Evolutionary conservation across 1,284 basidiomycete genomes (phyloP).

Genomic region (Abortiporus biennis): DNA sequence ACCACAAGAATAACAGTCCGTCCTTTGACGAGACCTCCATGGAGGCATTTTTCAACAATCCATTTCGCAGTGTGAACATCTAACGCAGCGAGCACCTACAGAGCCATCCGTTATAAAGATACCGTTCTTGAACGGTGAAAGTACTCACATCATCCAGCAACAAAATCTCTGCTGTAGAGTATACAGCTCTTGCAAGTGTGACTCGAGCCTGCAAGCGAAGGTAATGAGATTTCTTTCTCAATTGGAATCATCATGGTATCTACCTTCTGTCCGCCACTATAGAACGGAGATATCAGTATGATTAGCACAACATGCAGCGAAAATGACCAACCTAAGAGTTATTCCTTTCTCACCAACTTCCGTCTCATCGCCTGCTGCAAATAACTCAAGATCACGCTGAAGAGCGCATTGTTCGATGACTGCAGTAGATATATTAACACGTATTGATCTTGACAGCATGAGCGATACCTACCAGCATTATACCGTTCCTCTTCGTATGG

Average conservation of each 20-base stretch:
- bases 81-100: slow-evolving; percentile 42
- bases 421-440: slow-evolving; percentile 28
- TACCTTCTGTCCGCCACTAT: slow-evolving; percentile 61
- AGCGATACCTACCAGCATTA: slow-evolving; percentile 29
- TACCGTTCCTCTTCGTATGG: slow-evolving; percentile 37
- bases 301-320: not conserved
- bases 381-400: slow-evolving; percentile 54
- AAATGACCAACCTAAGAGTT: slow-evolving; percentile 34
- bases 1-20: slow-evolving; percentile 73
- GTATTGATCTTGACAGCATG: slow-evolving; percentile 17
- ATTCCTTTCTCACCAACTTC: slow-evolving; percentile 66
- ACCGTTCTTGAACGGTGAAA: slow-evolving; percentile 15
- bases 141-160: slow-evolving; percentile 55
- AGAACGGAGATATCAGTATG: not conserved
- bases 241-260: not conserved
- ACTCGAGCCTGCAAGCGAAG: slow-evolving; percentile 45
- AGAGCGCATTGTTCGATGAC: slow-evolving; percentile 61
- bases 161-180: slow-evolving; percentile 55
- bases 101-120: slow-evolving; percentile 1
- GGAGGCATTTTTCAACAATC: slow-evolving; percentile 73
- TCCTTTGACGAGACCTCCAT: slow-evolving; percentile 59
- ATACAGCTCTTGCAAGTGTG: slow-evolving; percentile 69
- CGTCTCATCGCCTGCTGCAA: slow-evolving; percentile 69
- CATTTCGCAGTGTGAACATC: slow-evolving; percentile 67
- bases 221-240: too few species aligned